These are phyloP conservation scores for Monosporascus sp. DNA, from an alignment of 2,329 filamentous ascomycete genomes.

Conservation along the genomic window DNA sequence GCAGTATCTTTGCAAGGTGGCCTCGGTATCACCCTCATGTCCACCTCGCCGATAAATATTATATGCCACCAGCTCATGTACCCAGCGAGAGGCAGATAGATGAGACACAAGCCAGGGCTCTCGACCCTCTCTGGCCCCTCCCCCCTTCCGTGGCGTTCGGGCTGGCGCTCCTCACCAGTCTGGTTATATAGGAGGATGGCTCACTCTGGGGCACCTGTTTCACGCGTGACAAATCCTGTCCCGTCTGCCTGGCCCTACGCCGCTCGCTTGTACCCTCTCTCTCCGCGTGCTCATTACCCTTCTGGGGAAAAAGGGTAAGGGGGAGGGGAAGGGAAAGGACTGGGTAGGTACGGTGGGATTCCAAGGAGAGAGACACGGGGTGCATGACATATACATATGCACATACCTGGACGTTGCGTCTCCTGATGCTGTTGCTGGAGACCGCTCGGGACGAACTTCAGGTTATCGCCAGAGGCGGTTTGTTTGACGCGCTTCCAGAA, in stretches of 20 bases:
- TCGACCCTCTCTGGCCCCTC: background rate
- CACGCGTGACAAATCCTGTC: background rate
- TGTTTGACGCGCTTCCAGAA: slow-evolving; percentile 43
- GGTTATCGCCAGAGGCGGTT: slow-evolving; percentile 23
- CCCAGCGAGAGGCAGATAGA: background rate
- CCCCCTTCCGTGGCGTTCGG: background rate
- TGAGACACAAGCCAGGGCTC: background rate
- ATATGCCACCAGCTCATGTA: background rate
- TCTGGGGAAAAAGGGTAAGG: background rate
- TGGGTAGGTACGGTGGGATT: background rate
- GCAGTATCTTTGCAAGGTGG: background rate
- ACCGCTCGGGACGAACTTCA: slow-evolving; percentile 31
- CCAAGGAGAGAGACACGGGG: background rate
- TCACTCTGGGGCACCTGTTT: background rate
- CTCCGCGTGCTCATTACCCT: background rate
- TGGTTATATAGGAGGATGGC: background rate
- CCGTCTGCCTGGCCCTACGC: background rate
- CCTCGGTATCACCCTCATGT: background rate
- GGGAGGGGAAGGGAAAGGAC: background rate
- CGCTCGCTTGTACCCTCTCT: background rate
- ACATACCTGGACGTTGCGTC: slow-evolving; percentile 16
- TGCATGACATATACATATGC: background rate
- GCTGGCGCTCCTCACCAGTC: background rate
- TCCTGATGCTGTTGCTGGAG: slow-evolving; percentile 10
- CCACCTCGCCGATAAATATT: background rate